Evolutionary conservation across 352 stramenopile species (phyloP).

Genomic region (Globisporangium iwayamae): DNA sequence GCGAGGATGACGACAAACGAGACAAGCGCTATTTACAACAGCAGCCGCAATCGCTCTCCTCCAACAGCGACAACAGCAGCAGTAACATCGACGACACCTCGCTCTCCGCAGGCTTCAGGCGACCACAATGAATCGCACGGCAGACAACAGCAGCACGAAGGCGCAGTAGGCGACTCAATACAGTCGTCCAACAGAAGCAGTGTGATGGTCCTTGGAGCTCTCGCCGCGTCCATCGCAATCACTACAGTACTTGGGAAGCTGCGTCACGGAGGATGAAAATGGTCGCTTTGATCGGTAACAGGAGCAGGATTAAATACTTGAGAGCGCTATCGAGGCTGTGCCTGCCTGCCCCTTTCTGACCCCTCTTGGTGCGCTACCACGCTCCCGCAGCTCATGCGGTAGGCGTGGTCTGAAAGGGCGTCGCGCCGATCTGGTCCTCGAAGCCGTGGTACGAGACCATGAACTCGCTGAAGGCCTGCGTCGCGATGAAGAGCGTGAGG

Average conservation of each 20-base stretch:
- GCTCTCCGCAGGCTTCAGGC: neutral
- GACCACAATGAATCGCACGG: neutral
- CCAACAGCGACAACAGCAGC: neutral
- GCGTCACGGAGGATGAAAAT: neutral
- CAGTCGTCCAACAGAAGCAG: neutral
- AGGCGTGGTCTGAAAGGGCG: conserved; percentile 9
- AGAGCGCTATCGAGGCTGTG: neutral
- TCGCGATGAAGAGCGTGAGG: conserved; percentile 81
- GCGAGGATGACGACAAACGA: neutral
- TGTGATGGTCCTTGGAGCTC: conserved; percentile 7
- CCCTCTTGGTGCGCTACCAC: neutral
- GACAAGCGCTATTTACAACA: neutral
- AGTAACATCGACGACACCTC: neutral
- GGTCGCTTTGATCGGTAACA: neutral
- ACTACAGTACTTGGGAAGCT: conserved; percentile 9
- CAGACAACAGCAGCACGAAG: neutral
- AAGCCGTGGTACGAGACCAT: conserved; percentile 82
- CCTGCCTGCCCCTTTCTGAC: neutral
- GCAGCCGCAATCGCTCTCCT: neutral
- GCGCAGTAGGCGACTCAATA: neutral
- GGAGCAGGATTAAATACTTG: conserved; percentile 6
- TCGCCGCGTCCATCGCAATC: conserved; percentile 12
- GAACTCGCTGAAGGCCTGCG: conserved; percentile 83
- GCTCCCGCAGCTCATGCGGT: neutral
- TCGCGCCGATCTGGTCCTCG: conserved; percentile 42